These are phyloP conservation scores for Brassica incana DNA, from an alignment of 345 rosid genomes.

Conservation along the genomic window DNA sequence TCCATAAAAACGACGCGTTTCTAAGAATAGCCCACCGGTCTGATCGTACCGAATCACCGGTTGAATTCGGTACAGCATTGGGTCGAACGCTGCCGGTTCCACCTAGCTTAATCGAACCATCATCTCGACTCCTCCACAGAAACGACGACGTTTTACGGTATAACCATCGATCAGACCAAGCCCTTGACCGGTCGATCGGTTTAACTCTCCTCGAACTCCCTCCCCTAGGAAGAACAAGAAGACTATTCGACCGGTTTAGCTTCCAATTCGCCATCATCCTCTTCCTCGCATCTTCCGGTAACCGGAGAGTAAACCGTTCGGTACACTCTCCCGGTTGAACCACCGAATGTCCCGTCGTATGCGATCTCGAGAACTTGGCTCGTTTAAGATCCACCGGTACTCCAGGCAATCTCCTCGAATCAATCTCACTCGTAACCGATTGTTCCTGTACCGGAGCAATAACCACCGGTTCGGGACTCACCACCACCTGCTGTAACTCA, in stretches of 20 bases:
- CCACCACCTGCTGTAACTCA: conserved; percentile 17
- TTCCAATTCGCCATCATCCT: conserved; percentile 36
- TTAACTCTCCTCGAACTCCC: conserved; percentile 40
- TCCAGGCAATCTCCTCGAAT: conserved; percentile 37
- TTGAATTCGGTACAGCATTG: conserved; percentile 18
- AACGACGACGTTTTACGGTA: conserved; percentile 42
- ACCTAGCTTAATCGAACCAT: conserved; percentile 40
- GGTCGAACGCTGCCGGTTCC: conserved; percentile 32
- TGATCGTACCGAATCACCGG: conserved; percentile 40
- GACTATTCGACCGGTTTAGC: conserved; percentile 39
- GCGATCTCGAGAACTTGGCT: conserved; percentile 36
- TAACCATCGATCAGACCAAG: conserved; percentile 41
- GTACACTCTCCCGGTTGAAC: conserved; percentile 43
- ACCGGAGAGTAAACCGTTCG: conserved; percentile 43
- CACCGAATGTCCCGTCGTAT: conserved; percentile 41
- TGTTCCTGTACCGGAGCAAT: conserved; percentile 19
- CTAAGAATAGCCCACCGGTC: conserved; percentile 58
- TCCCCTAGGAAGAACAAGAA: conserved; percentile 34
- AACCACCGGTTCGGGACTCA: conserved; percentile 29
- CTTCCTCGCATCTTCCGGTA: conserved; percentile 45
- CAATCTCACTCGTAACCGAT: background rate
- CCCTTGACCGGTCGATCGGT: conserved; percentile 24
- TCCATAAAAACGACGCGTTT: conserved; percentile 50
- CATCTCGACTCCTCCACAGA: conserved; percentile 37
- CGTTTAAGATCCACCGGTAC: conserved; percentile 37